A percentile compares a stretch with the other conserved stretches of the same genome.
Conservation (phyloP, 371 early-diverging fungal species). For the Rhizopus microsporus region DNA sequence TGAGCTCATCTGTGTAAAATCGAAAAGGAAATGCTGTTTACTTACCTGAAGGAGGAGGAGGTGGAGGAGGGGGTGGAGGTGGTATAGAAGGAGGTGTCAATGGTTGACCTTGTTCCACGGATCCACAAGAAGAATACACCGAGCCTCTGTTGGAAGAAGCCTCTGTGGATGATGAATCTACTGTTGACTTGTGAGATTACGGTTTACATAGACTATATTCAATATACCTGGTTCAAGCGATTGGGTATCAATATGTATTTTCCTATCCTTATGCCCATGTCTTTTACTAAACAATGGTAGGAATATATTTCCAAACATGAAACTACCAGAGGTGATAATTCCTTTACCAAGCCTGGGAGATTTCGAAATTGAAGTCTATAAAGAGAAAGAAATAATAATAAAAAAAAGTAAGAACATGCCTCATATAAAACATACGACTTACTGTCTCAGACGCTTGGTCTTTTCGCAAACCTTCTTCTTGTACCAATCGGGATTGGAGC, state of each 20-base stretch:
- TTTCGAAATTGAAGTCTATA: neutral
- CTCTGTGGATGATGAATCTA: neutral
- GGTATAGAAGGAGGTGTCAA: neutral
- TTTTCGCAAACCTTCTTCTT: neutral
- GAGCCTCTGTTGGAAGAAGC: neutral
- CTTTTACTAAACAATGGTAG: constrained; percentile 12
- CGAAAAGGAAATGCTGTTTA: neutral
- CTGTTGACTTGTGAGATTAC: neutral
- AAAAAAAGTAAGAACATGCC: no score
- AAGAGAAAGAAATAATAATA: neutral
- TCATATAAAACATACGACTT: neutral
- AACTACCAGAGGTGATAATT: neutral
- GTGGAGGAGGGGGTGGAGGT: constrained; percentile 10
- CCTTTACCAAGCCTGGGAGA: neutral
- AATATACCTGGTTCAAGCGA: neutral
- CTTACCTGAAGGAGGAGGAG: constrained; percentile 14
- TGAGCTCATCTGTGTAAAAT: no score
- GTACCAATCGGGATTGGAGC: constrained; percentile 15
- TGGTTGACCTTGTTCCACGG: neutral
- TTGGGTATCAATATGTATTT: neutral
- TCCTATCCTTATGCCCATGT: neutral
- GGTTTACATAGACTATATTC: neutral
- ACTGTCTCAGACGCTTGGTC: neutral
- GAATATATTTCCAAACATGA: constrained; percentile 11
- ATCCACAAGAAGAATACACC: neutral